Conservation (phyloP, 352 stramenopile genomes). For the Pythium plurisporium region DNA sequence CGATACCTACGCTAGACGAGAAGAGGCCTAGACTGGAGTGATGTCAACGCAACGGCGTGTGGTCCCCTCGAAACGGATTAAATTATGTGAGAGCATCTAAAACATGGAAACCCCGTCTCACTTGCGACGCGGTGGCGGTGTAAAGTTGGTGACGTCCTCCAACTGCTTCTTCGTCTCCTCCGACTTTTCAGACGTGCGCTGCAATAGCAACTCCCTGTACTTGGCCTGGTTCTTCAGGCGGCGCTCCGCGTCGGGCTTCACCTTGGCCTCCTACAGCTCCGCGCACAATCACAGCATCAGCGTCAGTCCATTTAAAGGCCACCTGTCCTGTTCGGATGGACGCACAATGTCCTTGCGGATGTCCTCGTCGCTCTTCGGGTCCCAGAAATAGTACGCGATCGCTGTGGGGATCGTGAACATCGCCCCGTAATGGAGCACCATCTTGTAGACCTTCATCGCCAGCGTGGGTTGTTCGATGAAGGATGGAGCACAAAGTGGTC, state of each 20-base stretch:
- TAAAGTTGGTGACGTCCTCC: slow-evolving; percentile 74
- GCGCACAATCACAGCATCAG: no score
- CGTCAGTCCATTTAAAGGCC: no score
- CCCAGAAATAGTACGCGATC: slow-evolving; percentile 63
- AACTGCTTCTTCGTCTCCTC: slow-evolving; percentile 69
- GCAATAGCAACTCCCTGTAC: slow-evolving; percentile 72
- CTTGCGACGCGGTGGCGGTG: slow-evolving; percentile 14
- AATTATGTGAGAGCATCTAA: no score
- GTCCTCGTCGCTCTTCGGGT: slow-evolving; percentile 67
- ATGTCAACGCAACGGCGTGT: no score
- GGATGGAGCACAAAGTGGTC: not conserved
- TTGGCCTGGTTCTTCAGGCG: slow-evolving; percentile 67
- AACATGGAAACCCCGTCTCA: no score
- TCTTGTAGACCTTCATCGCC: slow-evolving; percentile 77
- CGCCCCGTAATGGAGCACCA: slow-evolving; percentile 73
- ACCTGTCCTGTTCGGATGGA: no score
- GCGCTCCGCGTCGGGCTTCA: slow-evolving; percentile 54
- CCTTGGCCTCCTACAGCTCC: slow-evolving; percentile 69
- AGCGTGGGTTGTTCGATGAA: not conserved
- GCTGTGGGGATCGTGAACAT: slow-evolving; percentile 71
- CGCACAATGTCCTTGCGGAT: slow-evolving; percentile 74
- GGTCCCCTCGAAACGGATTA: no score
- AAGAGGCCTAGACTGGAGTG: not conserved
- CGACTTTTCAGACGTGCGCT: slow-evolving; percentile 35
- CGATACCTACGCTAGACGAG: slow-evolving; percentile 65